Conservation (phyloP, 225 moss, liverwort and hornwort genomes). For the Lunularia cruciata region DNA sequence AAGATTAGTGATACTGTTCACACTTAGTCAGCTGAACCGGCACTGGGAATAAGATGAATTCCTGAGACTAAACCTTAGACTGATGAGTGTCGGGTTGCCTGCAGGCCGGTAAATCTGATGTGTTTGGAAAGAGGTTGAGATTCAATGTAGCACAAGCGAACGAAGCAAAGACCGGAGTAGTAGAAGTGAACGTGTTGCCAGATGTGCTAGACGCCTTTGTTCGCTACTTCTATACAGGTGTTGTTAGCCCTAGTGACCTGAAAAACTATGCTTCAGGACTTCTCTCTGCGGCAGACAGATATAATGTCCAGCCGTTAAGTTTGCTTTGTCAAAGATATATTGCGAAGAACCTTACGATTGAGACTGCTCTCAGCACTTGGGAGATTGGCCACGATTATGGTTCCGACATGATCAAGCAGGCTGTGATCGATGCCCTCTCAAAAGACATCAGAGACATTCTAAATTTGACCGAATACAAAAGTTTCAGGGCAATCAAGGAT, state of each 20-base stretch:
- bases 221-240: slow-evolving; percentile 71
- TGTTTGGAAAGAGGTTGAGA: slow-evolving; percentile 71
- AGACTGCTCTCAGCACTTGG: slow-evolving; percentile 75
- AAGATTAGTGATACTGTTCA: too few relatives aligned
- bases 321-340: slow-evolving; percentile 64
- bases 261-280: slow-evolving; percentile 61
- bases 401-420: slow-evolving; percentile 72
- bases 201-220: slow-evolving; percentile 71
- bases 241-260: slow-evolving; percentile 70
- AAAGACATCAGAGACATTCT: slow-evolving; percentile 71
- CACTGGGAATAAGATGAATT: too few relatives aligned
- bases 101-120: slow-evolving; percentile 77
- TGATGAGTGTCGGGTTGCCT: neutral
- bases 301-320: slow-evolving; percentile 59
- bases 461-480: slow-evolving; percentile 72
- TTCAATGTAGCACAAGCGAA: slow-evolving; percentile 68
- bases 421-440: slow-evolving; percentile 62
- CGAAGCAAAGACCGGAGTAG: slow-evolving; percentile 48
- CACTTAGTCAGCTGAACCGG: too few relatives aligned
- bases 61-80: neutral
- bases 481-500: slow-evolving; percentile 66
- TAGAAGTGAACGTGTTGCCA: slow-evolving; percentile 66
- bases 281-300: slow-evolving; percentile 73
- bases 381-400: slow-evolving; percentile 74
- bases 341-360: slow-evolving; percentile 64